These are phyloP conservation scores for Coemansia sp. DNA, from an alignment of 371 early-diverging fungal genomes.

Conservation along the genomic window DNA sequence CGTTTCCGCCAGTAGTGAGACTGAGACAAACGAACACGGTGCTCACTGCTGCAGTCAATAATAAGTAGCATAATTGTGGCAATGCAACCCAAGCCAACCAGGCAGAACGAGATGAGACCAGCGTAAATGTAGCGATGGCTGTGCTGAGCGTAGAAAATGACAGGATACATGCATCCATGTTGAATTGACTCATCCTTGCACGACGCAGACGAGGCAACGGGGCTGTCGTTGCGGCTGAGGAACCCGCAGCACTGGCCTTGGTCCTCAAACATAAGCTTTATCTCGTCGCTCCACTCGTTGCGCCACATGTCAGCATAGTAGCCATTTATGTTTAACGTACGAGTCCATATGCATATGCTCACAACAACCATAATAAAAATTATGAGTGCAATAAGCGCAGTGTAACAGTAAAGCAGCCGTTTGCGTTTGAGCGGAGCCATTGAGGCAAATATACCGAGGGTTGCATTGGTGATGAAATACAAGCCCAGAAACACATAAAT, in stretches of 20 bases:
- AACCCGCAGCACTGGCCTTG: slow-evolving; percentile 34
- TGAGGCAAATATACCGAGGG: slow-evolving; percentile 26
- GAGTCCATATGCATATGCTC: slow-evolving; percentile 35
- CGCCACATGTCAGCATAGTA: slow-evolving; percentile 27
- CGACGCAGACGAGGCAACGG: slow-evolving; percentile 19
- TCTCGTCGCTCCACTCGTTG: slow-evolving; percentile 22
- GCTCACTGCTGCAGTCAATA: slow-evolving; percentile 19
- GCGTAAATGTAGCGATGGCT: slow-evolving; percentile 36
- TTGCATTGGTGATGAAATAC: slow-evolving; percentile 18
- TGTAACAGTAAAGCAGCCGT: slow-evolving; percentile 21
- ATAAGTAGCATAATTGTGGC: slow-evolving; percentile 19
- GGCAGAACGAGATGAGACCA: slow-evolving; percentile 26
- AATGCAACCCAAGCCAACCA: slow-evolving; percentile 27
- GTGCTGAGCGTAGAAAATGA: slow-evolving; percentile 29
- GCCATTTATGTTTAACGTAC: slow-evolving; percentile 34
- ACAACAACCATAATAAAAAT: slow-evolving; percentile 23
- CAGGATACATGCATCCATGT: slow-evolving; percentile 33
- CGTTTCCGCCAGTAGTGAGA: slow-evolving; percentile 23
- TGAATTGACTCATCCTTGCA: slow-evolving; percentile 14
- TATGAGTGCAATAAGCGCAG: slow-evolving; percentile 6
- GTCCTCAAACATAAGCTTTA: slow-evolving; percentile 35
- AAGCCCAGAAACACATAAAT: slow-evolving; percentile 30
- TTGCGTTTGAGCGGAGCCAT: slow-evolving; percentile 32
- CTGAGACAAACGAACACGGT: slow-evolving; percentile 11
- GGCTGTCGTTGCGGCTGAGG: slow-evolving; percentile 28